Percentiles rank a stretch among this genome's conserved stretches.
Evolutionary conservation across 352 stramenopile species (phyloP).

Genomic region (Phytophthora litchii): DNA sequence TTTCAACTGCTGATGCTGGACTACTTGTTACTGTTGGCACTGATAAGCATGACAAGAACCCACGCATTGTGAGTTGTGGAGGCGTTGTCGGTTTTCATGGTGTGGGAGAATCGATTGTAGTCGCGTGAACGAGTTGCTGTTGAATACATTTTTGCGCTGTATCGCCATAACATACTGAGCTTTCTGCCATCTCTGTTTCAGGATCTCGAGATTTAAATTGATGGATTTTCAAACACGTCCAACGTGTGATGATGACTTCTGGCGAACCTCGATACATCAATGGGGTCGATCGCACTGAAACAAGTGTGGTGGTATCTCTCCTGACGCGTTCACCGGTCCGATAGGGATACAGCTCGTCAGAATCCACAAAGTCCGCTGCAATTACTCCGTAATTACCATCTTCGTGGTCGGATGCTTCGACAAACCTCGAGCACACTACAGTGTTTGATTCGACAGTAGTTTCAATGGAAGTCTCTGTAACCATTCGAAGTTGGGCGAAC

Average conservation of each 20-base stretch:
- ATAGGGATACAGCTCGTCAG: constrained; percentile 50
- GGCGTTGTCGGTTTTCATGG: no score
- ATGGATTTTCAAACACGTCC: constrained; percentile 25
- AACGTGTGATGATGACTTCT: constrained; percentile 29
- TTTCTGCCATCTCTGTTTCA: constrained; percentile 22
- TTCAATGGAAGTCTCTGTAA: constrained; percentile 20
- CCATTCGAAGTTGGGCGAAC: constrained; percentile 45
- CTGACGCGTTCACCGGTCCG: constrained; percentile 24
- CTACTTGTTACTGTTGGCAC: no score
- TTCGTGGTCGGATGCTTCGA: neutral
- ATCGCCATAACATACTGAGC: constrained; percentile 23
- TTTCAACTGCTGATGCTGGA: no score
- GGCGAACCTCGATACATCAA: neutral
- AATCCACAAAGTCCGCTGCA: constrained; percentile 38
- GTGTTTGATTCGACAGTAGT: constrained; percentile 27
- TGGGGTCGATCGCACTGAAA: constrained; percentile 4
- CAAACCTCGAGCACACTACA: constrained; percentile 21
- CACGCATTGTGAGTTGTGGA: no score
- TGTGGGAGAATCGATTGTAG: constrained; percentile 1
- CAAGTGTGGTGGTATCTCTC: constrained; percentile 37
- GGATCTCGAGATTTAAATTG: constrained; percentile 3
- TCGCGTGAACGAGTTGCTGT: constrained; percentile 17
- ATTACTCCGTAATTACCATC: constrained; percentile 17
- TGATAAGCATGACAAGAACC: no score
- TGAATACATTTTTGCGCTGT: constrained; percentile 10